Evolutionary conservation across 2,329 filamentous ascomycete genomes (phyloP).

Genomic region (Sclerotinia minor): DNA sequence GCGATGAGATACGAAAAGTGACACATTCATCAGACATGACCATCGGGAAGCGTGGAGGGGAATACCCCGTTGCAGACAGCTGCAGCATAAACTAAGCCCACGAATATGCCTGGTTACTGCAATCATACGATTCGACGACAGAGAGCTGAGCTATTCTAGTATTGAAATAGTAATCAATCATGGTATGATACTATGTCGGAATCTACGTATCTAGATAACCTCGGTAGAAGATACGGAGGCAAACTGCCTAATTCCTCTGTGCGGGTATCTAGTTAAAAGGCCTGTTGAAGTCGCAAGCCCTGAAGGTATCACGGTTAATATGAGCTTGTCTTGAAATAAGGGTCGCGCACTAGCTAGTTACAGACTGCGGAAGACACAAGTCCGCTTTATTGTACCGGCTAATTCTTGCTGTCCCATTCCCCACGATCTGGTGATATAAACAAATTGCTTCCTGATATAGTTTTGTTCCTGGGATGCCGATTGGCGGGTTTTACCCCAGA

Average conservation of each 20-base stretch:
- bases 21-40: background rate
- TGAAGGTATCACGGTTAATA: background rate
- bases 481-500: conserved; percentile 15
- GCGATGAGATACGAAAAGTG: background rate
- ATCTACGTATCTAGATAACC: background rate
- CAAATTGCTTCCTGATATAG: background rate
- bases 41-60: background rate
- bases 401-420: background rate
- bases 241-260: background rate
- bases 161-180: background rate
- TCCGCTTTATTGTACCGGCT: background rate
- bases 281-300: background rate
- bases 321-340: background rate
- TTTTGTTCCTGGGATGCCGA: background rate
- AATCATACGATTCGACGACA: background rate
- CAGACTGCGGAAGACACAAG: conserved; percentile 4
- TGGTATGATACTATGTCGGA: background rate
- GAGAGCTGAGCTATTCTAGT: background rate
- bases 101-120: too few relatives aligned
- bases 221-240: background rate
- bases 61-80: too few relatives aligned
- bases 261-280: background rate
- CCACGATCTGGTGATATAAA: conserved; percentile 16
- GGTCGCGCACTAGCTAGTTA: background rate
- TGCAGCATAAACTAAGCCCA: background rate